Evolutionary conservation across 352 stramenopile species (phyloP).

Genomic region (Globisporangium uncinulatum): DNA sequence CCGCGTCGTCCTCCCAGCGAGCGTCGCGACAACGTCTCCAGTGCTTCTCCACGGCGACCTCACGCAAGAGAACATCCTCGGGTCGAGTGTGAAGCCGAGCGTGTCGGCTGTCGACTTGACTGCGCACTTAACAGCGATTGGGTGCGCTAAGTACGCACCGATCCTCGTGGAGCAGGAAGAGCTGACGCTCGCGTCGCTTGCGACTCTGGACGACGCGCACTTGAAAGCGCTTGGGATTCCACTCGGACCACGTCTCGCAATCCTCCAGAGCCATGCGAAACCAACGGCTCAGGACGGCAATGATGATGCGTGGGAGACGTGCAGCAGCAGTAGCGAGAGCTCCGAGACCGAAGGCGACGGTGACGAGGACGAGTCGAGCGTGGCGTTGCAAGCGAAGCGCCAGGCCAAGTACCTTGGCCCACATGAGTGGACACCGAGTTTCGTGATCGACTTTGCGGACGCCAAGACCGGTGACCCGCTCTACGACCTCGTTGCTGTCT

Average conservation of each 20-base stretch:
- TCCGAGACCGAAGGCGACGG: slow-evolving; percentile 44
- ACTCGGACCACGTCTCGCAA: slow-evolving; percentile 48
- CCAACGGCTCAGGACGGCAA: slow-evolving; percentile 11
- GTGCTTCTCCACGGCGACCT: slow-evolving; percentile 79
- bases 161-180: slow-evolving; percentile 56
- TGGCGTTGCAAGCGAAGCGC: slow-evolving; percentile 31
- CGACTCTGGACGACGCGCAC: slow-evolving; percentile 35
- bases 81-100: slow-evolving; percentile 10
- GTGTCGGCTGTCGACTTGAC: slow-evolving; percentile 18
- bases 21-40: slow-evolving; percentile 17
- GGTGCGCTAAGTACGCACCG: slow-evolving; percentile 46
- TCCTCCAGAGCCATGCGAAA: slow-evolving; percentile 33
- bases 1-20: slow-evolving; percentile 33
- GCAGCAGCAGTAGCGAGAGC: slow-evolving; percentile 46
- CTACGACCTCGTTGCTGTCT: slow-evolving; percentile 80
- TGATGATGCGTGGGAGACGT: slow-evolving; percentile 43
- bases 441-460: slow-evolving; percentile 87
- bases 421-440: slow-evolving; percentile 48
- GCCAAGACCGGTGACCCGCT: slow-evolving; percentile 81
- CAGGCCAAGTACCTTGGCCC: slow-evolving; percentile 40
- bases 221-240: slow-evolving; percentile 57
- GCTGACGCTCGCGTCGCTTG: slow-evolving; percentile 42
- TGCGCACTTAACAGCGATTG: slow-evolving; percentile 31
- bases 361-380: slow-evolving; percentile 15
- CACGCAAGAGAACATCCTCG: slow-evolving; percentile 84